Evolutionary conservation across 2,329 filamentous ascomycete species (phyloP), one percentile per base, ranked within the genome.

Genomic region (Pyricularia pennisetigena): DNA sequence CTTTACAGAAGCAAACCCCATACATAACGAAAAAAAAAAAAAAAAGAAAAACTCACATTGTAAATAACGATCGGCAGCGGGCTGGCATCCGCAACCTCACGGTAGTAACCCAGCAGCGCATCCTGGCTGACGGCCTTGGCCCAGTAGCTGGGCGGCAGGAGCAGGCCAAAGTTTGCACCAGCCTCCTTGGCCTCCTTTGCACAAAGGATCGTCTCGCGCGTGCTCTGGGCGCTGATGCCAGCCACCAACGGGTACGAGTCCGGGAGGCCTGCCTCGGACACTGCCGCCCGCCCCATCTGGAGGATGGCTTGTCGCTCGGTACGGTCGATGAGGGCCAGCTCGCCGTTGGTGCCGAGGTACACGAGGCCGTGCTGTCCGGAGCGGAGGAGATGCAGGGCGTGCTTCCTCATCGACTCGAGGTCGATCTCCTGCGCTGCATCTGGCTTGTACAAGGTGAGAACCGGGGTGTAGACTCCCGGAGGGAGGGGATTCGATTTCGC

Each of bases 1-100:
- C 12, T 63, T 16, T 6, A 59, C 4, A 3, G 5, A 63, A 16
- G 28, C 24, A 10, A n/a, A 32, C 30, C 4, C 30, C 5, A 9
- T 4, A 32, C 23, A 12, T n/a, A 64, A 66, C 32, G 67, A 65
- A 59, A 14, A 28, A 12, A 63, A 63, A 68, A 23, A 54, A 64
- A 41, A 66, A 66, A 67, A 70, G 67, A 89, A 82, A 16, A 89
- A 85, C 68, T 85, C 82, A n/a, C 73, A 79, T 81, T 91, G 93
- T 77, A 88, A 86, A 35, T 84, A 80, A 32, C 85, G 78, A 59
- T 90, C 79, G n/a, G 85, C 82, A 68, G 71, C 65, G 70, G 63
- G 20, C 69, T 63, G 3, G 72, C 69, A 59, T 79, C 76, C 0
- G 78, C 78, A 3, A 79, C 76, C n/a, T 79, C 78, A 12, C 74